Evolutionary conservation across 2,329 filamentous ascomycete species (phyloP).

Genomic region (Tolypocladium cylindrosporum): DNA sequence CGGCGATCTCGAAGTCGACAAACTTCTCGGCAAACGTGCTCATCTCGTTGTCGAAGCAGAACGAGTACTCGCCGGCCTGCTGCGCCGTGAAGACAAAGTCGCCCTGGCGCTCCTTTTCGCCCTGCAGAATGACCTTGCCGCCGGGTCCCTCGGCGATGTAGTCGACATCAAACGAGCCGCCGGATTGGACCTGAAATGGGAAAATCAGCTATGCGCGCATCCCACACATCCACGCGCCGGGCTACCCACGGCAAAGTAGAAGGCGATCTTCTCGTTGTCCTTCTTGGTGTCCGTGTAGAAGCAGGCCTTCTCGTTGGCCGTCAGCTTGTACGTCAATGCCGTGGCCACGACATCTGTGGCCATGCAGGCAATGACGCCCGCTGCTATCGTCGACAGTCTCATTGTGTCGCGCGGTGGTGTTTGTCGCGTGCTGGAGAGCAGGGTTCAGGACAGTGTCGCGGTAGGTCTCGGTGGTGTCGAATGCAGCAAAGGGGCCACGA

Average conservation of each 20-base stretch:
- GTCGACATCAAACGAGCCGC: constrained; percentile 94
- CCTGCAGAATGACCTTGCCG: constrained; percentile 72
- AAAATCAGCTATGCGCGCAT: not conserved
- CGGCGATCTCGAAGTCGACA: constrained; percentile 95
- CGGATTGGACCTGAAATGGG: constrained; percentile 74
- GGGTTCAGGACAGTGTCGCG: constrained; percentile 19
- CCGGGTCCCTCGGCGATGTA: constrained; percentile 78
- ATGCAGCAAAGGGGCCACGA: constrained; percentile 8
- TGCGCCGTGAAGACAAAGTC: constrained; percentile 97
- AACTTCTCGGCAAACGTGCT: constrained; percentile 95
- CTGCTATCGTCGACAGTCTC: constrained; percentile 52
- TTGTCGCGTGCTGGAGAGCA: constrained; percentile 17
- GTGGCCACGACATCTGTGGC: constrained; percentile 69
- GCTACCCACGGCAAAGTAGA: constrained; percentile 86
- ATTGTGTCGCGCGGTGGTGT: constrained; percentile 35
- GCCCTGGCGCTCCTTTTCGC: constrained; percentile 84
- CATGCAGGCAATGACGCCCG: constrained; percentile 62
- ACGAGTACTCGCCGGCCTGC: constrained; percentile 78
- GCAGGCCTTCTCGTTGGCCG: constrained; percentile 87
- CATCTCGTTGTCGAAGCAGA: constrained; percentile 99
- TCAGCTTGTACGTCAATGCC: constrained; percentile 85
- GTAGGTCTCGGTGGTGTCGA: constrained; percentile 5
- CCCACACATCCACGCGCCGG: not conserved
- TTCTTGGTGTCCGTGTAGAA: constrained; percentile 79
- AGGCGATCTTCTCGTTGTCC: constrained; percentile 80